Base-by-base conservation (phyloP, 495 filamentous ascomycete genomes). In the Penicillium arizonense region DNA sequence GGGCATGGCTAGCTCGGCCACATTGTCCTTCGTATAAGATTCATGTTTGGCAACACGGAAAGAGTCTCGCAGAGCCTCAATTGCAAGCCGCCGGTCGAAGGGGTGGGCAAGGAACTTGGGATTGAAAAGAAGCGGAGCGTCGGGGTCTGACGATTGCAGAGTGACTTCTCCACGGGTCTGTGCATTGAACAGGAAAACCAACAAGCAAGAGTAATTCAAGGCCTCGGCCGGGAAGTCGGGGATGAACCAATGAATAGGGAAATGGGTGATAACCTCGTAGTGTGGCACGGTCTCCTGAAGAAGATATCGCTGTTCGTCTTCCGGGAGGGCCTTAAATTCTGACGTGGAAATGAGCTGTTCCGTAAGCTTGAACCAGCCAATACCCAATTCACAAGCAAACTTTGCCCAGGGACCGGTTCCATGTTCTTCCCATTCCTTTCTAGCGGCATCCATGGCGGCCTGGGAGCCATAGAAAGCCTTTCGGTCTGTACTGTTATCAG, bases 311-410 rank as follows among this genome's bases (percentile, higher is more conserved):
- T 78, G 69, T 44, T 69, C 67, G 3, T 59, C 38, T 12, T 47
- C 53, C 0, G 75, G 73, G 4, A 81, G 68, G 11, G 58, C 68
- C 26, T 67, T 49, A 61, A 78, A 79, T 57, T 77, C 76, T 4
- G 62, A 46, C 1, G 67, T 71, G 0, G 54, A 40, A 5, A 54
- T 45, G 3, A 82, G 56, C 26, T 57, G 49, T 26, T 73, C 64
- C 14, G 56, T 26, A 13, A 72, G 61, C 59, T 83, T 83, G 63
- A 82, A 75, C 70, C 71, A 84, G 4, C 77, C 79, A 21, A 82
- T 75, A 9, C 64, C 72, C 20, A 74, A 24, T 55, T 73, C 63
- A 61, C 76, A 77, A 38, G 63, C 51, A 24, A 62, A 58, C 23
- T 59, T 56, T 0, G 73, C 57, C 70, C 77, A 76, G 0, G 72